Evolutionary conservation across 495 filamentous ascomycete genomes (phyloP).

Genomic region (Talaromyces proteolyticus): DNA sequence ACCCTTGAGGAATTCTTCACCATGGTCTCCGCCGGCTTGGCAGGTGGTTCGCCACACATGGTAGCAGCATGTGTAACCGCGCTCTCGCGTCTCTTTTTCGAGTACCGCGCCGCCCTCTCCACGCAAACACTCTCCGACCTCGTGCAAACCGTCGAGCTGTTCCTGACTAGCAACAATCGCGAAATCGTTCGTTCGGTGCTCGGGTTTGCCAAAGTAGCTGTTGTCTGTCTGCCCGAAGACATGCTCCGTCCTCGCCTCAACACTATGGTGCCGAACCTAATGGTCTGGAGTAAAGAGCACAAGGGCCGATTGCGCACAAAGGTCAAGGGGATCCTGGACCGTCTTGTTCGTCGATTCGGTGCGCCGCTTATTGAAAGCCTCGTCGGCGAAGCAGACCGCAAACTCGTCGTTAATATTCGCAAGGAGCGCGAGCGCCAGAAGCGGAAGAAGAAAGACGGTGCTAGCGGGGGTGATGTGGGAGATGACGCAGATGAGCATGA

Average conservation of each 20-base stretch:
- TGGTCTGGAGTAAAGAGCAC: constrained; percentile 97
- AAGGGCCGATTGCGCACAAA: constrained; percentile 92
- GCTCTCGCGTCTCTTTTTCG: constrained; percentile 82
- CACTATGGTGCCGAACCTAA: constrained; percentile 76
- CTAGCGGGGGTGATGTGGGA: constrained; percentile 33
- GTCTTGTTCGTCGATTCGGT: constrained; percentile 87
- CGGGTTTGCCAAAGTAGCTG: constrained; percentile 92
- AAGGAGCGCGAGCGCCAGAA: constrained; percentile 87
- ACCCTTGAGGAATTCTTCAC: constrained; percentile 93
- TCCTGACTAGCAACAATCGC: constrained; percentile 89
- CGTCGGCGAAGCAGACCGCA: constrained; percentile 73
- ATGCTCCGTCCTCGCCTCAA: constrained; percentile 67
- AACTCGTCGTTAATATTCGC: constrained; percentile 86
- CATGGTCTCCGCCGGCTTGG: constrained; percentile 94
- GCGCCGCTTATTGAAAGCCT: constrained; percentile 67
- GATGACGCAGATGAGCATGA: constrained; percentile 44
- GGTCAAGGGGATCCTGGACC: constrained; percentile 94
- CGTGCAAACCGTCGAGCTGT: constrained; percentile 87
- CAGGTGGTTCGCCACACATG: constrained; percentile 89
- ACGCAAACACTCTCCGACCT: constrained; percentile 64
- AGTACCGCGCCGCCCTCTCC: constrained; percentile 61
- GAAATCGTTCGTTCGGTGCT: constrained; percentile 91
- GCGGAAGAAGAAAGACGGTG: constrained; percentile 70
- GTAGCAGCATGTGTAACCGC: constrained; percentile 91
- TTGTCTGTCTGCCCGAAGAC: constrained; percentile 74